Evolutionary conservation across 768 basidiomycete genomes (phyloP).

Genomic region (Exsudoporus frostii): DNA sequence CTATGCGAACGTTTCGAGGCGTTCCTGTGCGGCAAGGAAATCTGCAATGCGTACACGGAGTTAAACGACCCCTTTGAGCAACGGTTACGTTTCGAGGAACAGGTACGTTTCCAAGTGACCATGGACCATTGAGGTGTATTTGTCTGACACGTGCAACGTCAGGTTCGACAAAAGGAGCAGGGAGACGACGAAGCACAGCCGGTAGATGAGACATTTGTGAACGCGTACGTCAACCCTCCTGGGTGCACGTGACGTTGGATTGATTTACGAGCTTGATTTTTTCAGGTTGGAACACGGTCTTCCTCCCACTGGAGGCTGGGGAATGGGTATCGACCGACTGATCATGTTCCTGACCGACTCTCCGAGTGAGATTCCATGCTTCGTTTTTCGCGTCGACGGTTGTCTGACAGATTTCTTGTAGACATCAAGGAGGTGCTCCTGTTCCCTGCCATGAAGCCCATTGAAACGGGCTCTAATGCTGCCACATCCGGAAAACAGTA

Average conservation of each 20-base stretch:
- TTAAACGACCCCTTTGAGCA: slow-evolving; percentile 99
- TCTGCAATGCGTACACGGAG: slow-evolving; percentile 99
- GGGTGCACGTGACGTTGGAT: not conserved
- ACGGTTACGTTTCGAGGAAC: slow-evolving; percentile 92
- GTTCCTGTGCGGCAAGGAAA: slow-evolving; percentile 97
- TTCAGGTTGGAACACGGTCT: slow-evolving; percentile 91
- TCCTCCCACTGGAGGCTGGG: slow-evolving; percentile 97
- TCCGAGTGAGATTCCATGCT: slow-evolving; percentile 54
- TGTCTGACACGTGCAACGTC: slow-evolving; percentile 1
- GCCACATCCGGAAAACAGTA: slow-evolving; percentile 25
- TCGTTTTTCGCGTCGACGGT: not conserved
- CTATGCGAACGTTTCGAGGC: slow-evolving; percentile 98
- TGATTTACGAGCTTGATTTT: not conserved
- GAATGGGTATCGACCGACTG: slow-evolving; percentile 90
- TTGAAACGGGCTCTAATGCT: slow-evolving; percentile 44
- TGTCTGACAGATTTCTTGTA: slow-evolving; percentile 27
- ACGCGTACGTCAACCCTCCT: slow-evolving; percentile 62
- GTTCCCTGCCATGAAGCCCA: slow-evolving; percentile 97
- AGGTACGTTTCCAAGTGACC: slow-evolving; percentile 41
- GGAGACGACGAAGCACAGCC: slow-evolving; percentile 99
- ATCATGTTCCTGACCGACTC: slow-evolving; percentile 99
- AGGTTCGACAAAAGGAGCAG: slow-evolving; percentile 88
- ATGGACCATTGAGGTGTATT: too few relatives aligned
- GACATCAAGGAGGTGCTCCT: slow-evolving; percentile 96
- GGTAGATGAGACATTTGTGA: slow-evolving; percentile 92